Base-by-base conservation (phyloP, 2,329 filamentous ascomycete genomes). In the Epichloe gansuensis region DNA sequence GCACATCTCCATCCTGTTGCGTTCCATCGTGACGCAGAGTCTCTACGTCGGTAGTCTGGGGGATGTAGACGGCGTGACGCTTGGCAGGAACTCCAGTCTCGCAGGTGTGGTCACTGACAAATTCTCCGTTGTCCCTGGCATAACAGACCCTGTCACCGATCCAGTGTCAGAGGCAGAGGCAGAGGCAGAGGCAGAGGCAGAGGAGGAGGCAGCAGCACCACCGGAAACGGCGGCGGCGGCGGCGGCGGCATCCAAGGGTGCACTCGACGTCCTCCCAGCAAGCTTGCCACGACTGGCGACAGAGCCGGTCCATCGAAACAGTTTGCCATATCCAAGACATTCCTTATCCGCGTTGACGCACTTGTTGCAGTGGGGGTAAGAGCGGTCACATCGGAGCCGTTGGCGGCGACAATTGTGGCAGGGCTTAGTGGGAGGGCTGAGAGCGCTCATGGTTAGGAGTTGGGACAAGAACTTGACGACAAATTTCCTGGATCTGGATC, bases 371-470 rank as follows among this genome's bases (percentile, higher is more conserved):
- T 71, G 69, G 48, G 75, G 75, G 45, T 73, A 65, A 38, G 74
- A 71, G 49, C 73, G 70, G 59, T 79, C 76, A 64, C 76, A 79
- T 57, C 74, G 74, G 62, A 76, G 72, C 52, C 76, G 71, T 55
- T 71, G 71, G 51, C 74, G 73, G 50, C 75, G 72, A 62, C 76
- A 79, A 65, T 77, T 78, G 66, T 79, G 76, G 61, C 76, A 79
- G 44, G 67, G 62, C 57, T 69, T 69, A 49, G 59, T 60, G 55
- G 63, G 63, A 57, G 55, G 55, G 50, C 60, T 53, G 50, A 52
- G 43, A 45, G 44, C 35, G 50, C 44, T 46, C 50, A 52, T 52
- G n/a, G 43, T 52, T 41, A 12, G 25, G 28, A 47, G 23, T 41
- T 39, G 3, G 49, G 49, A 39, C 41, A 44, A 43, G 23, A 23